Evolutionary conservation across 1,284 basidiomycete genomes (phyloP).

Genomic region (Abortiporus biennis): DNA sequence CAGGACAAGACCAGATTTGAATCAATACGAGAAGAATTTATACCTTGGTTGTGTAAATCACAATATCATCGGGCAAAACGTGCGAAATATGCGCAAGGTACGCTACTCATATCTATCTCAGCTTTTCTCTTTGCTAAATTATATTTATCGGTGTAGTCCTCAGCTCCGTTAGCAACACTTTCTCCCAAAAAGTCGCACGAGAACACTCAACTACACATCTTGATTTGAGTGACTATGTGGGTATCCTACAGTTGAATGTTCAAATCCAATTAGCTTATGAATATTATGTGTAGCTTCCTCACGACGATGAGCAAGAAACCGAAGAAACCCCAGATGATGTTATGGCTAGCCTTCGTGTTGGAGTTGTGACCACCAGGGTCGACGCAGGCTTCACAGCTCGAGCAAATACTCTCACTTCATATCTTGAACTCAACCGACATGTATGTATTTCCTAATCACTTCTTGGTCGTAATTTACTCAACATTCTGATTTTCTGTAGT

Average conservation of each 20-base stretch:
- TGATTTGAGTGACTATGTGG: constrained; percentile 8
- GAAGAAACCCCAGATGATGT: constrained; percentile 20
- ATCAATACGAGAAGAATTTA: constrained; percentile 80
- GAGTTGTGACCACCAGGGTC: constrained; percentile 52
- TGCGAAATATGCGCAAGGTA: constrained; percentile 52
- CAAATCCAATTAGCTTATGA: no score
- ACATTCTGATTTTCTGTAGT: constrained; percentile 29
- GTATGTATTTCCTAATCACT: constrained; percentile 33
- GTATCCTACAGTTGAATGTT: no score
- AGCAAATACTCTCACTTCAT: constrained; percentile 79
- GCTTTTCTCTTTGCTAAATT: constrained; percentile 8
- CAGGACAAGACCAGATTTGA: constrained; percentile 65
- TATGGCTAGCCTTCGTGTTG: constrained; percentile 51
- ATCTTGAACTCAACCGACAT: constrained; percentile 79
- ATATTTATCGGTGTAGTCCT: constrained; percentile 28
- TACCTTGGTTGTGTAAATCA: constrained; percentile 86
- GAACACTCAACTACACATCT: constrained; percentile 51
- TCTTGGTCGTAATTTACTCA: constrained; percentile 1
- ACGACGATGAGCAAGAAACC: constrained; percentile 36
- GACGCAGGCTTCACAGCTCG: constrained; percentile 63
- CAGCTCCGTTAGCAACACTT: constrained; percentile 30
- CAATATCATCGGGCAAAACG: constrained; percentile 64
- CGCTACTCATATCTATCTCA: constrained; percentile 10
- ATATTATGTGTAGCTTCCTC: constrained; percentile 38
- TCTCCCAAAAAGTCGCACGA: constrained; percentile 42